Percentiles rank a stretch among this genome's conserved stretches.
Evolutionary conservation across 805 yeast species (phyloP).

Genomic region (Yarrowia divulgata): DNA sequence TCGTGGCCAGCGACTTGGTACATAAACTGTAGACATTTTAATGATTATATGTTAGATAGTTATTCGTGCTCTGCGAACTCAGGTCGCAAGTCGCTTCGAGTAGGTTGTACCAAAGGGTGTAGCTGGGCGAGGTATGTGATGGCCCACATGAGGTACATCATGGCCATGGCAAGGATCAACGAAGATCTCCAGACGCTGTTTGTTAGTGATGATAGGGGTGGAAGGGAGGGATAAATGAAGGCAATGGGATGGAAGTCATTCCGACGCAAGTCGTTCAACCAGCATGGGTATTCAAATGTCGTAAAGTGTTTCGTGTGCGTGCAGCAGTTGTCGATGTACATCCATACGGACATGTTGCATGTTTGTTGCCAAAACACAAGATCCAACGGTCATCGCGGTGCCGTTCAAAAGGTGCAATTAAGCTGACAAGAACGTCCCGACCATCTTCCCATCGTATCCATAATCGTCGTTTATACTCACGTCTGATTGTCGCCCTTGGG

Average conservation of each 20-base stretch:
- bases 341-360: neutral
- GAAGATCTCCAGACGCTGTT: constrained; percentile 70
- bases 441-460: neutral
- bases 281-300: too few relatives aligned
- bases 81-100: constrained; percentile 88
- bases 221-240: too few relatives aligned
- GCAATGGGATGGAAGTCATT: too few relatives aligned
- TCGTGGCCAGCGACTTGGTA: constrained; percentile 46
- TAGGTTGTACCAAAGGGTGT: constrained; percentile 91
- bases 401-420: neutral
- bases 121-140: constrained; percentile 82
- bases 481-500: constrained; percentile 77
- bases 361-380: neutral
- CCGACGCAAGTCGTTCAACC: too few relatives aligned
- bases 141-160: constrained; percentile 92
- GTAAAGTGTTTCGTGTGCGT: too few relatives aligned
- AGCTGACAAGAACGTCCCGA: neutral
- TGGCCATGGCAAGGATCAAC: constrained; percentile 68
- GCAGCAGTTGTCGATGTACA: too few relatives aligned
- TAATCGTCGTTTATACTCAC: constrained; percentile 51
- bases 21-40: constrained; percentile 37
- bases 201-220: neutral
- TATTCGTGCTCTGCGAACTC: constrained; percentile 58
- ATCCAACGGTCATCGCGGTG: neutral
- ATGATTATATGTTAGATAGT: constrained; percentile 15